Base-by-base conservation (phyloP, 2,329 filamentous ascomycete genomes). In the Aspergillus sp. region DNA sequence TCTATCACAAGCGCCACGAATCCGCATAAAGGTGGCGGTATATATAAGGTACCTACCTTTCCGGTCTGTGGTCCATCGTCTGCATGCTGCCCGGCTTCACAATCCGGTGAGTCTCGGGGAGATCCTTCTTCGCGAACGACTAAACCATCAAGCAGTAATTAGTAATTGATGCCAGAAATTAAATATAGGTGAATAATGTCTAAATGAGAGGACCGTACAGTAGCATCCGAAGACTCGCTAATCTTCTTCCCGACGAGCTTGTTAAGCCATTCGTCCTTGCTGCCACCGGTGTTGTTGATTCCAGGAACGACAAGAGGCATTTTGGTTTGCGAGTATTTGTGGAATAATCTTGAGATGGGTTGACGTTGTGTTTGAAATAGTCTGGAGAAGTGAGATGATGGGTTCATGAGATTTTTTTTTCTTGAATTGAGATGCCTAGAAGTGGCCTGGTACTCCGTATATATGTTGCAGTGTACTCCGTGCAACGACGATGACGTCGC, bases 251-350 rank as follows among this genome's bases (percentile, higher is more conserved):
- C 78, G 47, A 77, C 69, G 33, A 81, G 69, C 65, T 79, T 80
- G 46, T 66, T 70, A 51, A 71, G 67, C 79, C 79, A 80, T 52
- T 77, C 72, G 31, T 70, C 67, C 65, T 72, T 72, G 53, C 73
- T 68, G 46, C 72, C 68, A 39, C 66, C 58, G 33, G 62, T 61
- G 45, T 68, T 67, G 65, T 68, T 77, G 64, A 80, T 68, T 51
- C 75, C 73, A 19, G 78, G 77, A 37, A 80, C 71, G 56, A 80
- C 75, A 55, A 81, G 77, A 67, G 79, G 79, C 79, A 81, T 80
- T 41, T 15, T 71, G 58, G 33, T 4, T 24, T 19, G 27, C 19
- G 24, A 7, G 45, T 35, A 14, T 12, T 21, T 52, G 11, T 27
- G 14, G 17, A 49, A 47, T 31, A 4, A 21, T 9, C n/a, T 19